phyloP scores from a whole-genome alignment of 495 filamentous ascomycete genomes.

The Pseudoneurospora amorphoporcata region DNA sequence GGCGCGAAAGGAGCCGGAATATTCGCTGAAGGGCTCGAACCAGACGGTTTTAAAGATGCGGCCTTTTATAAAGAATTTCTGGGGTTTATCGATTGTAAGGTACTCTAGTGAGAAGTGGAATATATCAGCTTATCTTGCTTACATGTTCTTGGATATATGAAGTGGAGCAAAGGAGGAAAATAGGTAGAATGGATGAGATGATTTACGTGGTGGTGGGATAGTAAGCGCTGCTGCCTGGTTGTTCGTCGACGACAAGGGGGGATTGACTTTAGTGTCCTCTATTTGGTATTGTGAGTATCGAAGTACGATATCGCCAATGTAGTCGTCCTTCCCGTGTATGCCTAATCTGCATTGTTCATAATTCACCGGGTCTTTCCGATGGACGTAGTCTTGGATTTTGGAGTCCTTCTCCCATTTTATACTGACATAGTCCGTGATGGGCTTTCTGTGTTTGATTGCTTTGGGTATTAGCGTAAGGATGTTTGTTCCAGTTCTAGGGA shows the following conservation, averaged over 20 bases:
- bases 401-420: not conserved
- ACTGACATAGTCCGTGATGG: not conserved
- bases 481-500: not conserved
- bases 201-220: not conserved
- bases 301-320: not conserved
- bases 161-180: not conserved
- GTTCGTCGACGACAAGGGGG: not conserved
- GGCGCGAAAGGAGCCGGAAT: not conserved
- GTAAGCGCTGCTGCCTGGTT: not conserved
- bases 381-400: not conserved
- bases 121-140: not conserved
- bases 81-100: constrained; percentile 19
- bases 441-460: not conserved
- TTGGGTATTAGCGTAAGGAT: not conserved
- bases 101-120: constrained; percentile 5
- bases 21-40: constrained; percentile 19
- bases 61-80: constrained; percentile 31
- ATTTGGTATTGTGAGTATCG: not conserved
- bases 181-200: not conserved
- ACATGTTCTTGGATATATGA: not conserved
- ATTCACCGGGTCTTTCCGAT: not conserved
- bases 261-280: not conserved
- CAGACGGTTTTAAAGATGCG: constrained; percentile 26
- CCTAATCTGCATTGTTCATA: not conserved
- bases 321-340: not conserved